Evolutionary conservation across 306 rosid genomes (phyloP), one percentile per base, ranked within the genome.

Genomic region (Corylus avellana): DNA sequence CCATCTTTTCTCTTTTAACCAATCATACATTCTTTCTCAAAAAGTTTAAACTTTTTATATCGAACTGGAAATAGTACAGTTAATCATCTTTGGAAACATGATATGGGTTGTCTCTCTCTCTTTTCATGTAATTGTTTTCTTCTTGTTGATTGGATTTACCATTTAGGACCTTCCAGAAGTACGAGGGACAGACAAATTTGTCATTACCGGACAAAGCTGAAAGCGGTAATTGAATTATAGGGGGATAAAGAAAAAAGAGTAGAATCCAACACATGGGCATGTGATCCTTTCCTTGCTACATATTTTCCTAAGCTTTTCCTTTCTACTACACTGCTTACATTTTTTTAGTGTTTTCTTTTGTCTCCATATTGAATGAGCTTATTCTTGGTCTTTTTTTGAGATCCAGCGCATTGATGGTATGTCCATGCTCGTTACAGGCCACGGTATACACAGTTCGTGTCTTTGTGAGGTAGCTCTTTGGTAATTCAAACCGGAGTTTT

Each of bases 111-210:
- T 9, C 55, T 70, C 63, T 57, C 17, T 22, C 80, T 62, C 76
- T 75, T 59, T 59, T 55, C 49, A 75, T 7, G 13, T 17, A 59
- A 75, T 75, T 67, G 25, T 71, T 77, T 73, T 82, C 77, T 75
- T 61, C 49, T 86, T 80, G 71, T 79, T 87, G 79, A 88, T 85
- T 91, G 78, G 61, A 75, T 74, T 81, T 80, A 84, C 76, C 75
- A 71, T 85, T 84, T 82, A 76, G 86, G 81, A 80, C 77, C 83
- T 89, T 89, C 91, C 86, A 67, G 54, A 86, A 86, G 89, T 86
- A 72, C 87, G 77, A 75, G 82, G 86, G 80, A 56, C 84, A 86
- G 89, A 90, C 88, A 85, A 85, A 62, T 11, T 29, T 74, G 75
- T n/a, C 67, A 73, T 83, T 82, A 77, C 85, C 69, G 77, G 73